Base-by-base conservation (phyloP, 345 rosid species). In the Zanthoxylum bungeanum region DNA sequence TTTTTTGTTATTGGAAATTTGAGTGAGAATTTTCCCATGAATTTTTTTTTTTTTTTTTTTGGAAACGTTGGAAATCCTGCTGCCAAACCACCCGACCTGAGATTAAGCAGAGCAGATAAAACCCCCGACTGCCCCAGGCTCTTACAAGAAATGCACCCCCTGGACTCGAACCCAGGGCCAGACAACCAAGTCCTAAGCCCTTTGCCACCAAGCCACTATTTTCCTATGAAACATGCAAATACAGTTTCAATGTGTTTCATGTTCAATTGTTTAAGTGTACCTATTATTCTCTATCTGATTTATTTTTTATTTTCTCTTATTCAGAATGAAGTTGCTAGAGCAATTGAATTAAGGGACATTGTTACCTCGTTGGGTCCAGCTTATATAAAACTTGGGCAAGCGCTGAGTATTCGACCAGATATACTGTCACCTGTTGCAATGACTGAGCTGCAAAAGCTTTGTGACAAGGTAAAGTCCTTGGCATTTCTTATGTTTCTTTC, bases 281-380 rank as follows among this genome's bases (percentile, higher is more conserved):
- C 36, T 44, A n/a, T 42, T 19, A 60, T 44, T 36, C 11, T 66
- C 39, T 70, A 51, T 63, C 65, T 58, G 4, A 22, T 66, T 55
- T 70, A 22, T 73, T 59, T 33, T 25, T n/a, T 16, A 22, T 53
- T 71, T 34, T 46, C 66, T 22, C 61, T 17, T 53, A 70, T 74
- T 74, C 86, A 94, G 98, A 94, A 94, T 84, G 97, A 94, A 85
- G 97, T 94, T 73, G 76, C 97, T 50, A 90, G 98, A 75, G 98
- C 98, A 61, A 94, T 91, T 77, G 98, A 94, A 77, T 60, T 94
- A 72, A 89, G 98, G 87, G 98, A 94, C 44, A 94, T 94, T 58
- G 97, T 94, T 22, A 94, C 98, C 67, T 91, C 98, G 16, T 81
- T 94, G 91, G 98, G 98, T 77, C 98, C 98, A 77, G 97, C 98